Conservation (phyloP, 805 yeast genomes). For the Metschnikowia sp. region DNA sequence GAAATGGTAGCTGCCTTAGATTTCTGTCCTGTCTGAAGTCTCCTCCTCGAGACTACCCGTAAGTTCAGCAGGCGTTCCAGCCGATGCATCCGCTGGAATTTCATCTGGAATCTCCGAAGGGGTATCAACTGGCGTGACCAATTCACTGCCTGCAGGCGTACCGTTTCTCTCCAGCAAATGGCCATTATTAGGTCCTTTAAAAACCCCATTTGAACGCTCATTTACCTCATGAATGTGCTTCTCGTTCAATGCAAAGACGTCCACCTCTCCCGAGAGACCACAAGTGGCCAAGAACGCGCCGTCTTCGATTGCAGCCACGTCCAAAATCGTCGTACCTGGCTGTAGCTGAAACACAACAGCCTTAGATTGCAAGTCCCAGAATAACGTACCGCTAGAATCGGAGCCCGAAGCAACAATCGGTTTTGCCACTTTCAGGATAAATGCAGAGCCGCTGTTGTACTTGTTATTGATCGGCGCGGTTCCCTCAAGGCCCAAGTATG, state of each 20-base stretch:
- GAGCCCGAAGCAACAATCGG: constrained; percentile 59
- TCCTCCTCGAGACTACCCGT: too few relatives aligned
- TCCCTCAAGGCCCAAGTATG: constrained; percentile 42
- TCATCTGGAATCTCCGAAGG: neutral
- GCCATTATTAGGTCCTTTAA: neutral
- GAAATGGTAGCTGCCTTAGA: too few relatives aligned
- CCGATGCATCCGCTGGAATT: neutral
- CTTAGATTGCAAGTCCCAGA: constrained; percentile 70
- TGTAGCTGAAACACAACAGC: constrained; percentile 35
- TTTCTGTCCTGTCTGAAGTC: too few relatives aligned
- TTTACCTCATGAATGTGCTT: neutral
- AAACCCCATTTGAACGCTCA: neutral
- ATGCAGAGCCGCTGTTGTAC: constrained; percentile 50
- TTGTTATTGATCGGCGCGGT: constrained; percentile 43
- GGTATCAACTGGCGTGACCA: neutral
- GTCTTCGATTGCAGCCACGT: constrained; percentile 34
- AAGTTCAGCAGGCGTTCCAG: neutral
- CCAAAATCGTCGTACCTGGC: constrained; percentile 34
- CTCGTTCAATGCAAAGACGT: constrained; percentile 12
- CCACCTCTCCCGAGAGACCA: constrained; percentile 15
- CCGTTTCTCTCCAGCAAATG: neutral
- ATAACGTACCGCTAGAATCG: constrained; percentile 48
- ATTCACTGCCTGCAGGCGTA: constrained; percentile 1
- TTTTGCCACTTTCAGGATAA: constrained; percentile 36
- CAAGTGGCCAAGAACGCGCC: constrained; percentile 37